Percentiles rank a stretch among this genome's conserved stretches.
Conservation (phyloP, 345 rosid genomes). For the Geranium rotundifolium region DNA sequence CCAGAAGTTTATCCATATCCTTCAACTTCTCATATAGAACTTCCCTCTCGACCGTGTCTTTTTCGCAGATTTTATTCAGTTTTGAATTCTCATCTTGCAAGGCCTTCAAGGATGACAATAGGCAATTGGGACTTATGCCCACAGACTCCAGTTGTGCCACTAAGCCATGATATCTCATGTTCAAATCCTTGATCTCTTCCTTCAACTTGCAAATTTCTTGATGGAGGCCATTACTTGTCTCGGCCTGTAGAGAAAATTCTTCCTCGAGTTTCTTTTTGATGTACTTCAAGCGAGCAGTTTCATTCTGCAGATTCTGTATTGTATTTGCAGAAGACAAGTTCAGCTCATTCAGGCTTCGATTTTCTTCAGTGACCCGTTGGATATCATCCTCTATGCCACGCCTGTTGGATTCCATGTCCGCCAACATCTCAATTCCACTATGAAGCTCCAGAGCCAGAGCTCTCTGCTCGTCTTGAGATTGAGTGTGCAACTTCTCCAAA, state of each 20-base stretch:
- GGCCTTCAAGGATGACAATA: slow-evolving; percentile 53
- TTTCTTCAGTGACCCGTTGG: slow-evolving; percentile 42
- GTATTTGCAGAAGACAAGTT: slow-evolving; percentile 59
- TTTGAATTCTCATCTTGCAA: slow-evolving; percentile 47
- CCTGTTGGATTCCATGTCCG: slow-evolving; percentile 53
- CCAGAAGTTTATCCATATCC: slow-evolving; percentile 49
- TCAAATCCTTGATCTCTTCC: slow-evolving; percentile 62
- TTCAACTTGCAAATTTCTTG: slow-evolving; percentile 84
- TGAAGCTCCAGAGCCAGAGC: slow-evolving; percentile 52
- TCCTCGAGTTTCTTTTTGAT: slow-evolving; percentile 69
- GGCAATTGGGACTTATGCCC: slow-evolving; percentile 45
- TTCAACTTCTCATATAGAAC: slow-evolving; percentile 47
- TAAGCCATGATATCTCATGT: slow-evolving; percentile 45
- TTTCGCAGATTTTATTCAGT: slow-evolving; percentile 42
- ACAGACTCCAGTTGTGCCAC: slow-evolving; percentile 67
- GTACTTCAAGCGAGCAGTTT: slow-evolving; percentile 47
- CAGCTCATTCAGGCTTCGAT: slow-evolving; percentile 43
- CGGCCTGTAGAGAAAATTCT: slow-evolving; percentile 65
- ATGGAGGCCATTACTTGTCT: slow-evolving; percentile 76
- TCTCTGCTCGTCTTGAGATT: slow-evolving; percentile 77
- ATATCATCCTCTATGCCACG: slow-evolving; percentile 42
- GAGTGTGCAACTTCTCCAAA: slow-evolving; percentile 72
- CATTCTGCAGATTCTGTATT: slow-evolving; percentile 48
- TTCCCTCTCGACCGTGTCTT: slow-evolving; percentile 33
- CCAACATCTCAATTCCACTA: slow-evolving; percentile 38